Percentiles rank a stretch among this genome's conserved stretches.
phyloP scores from a whole-genome alignment of 1,139 yeast species.

The Wickerhamiella pararugosa region DNA sequence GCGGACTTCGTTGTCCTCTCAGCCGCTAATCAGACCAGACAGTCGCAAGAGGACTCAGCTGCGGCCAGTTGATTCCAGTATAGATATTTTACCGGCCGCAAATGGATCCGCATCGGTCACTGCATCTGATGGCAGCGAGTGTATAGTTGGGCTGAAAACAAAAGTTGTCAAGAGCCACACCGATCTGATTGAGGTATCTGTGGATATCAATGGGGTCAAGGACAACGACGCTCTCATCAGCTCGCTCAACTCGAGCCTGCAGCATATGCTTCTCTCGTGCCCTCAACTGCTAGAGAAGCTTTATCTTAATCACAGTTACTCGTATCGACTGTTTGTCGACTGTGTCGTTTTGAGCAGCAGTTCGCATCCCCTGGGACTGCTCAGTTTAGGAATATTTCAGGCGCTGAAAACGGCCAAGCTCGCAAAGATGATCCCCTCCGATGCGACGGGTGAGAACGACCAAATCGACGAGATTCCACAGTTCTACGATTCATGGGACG shows the following conservation, averaged over 20 bases:
- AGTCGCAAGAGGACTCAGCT: constrained; percentile 59
- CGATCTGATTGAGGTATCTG: constrained; percentile 49
- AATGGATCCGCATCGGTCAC: constrained; percentile 86
- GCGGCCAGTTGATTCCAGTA: constrained; percentile 72
- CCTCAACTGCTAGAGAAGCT: constrained; percentile 35
- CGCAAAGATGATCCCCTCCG: constrained; percentile 29
- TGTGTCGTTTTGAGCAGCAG: constrained; percentile 56
- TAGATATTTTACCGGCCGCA: constrained; percentile 68
- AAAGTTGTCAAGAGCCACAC: constrained; percentile 43
- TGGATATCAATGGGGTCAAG: constrained; percentile 37
- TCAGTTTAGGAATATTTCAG: constrained; percentile 64
- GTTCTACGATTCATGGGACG: constrained; percentile 76
- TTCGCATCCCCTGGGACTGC: constrained; percentile 59
- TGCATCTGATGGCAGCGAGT: constrained; percentile 80
- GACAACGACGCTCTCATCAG: constrained; percentile 24
- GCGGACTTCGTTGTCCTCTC: constrained; percentile 49
- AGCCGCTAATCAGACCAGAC: constrained; percentile 67
- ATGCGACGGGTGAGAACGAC: constrained; percentile 29
- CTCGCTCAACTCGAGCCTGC: constrained; percentile 32
- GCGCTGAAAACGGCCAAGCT: constrained; percentile 67
- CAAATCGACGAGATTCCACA: constrained; percentile 73
- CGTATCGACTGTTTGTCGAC: constrained; percentile 65
- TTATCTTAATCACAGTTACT: constrained; percentile 54
- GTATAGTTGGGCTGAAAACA: constrained; percentile 77
- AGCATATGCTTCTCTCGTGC: constrained; percentile 20